Evolutionary conservation across 2,329 filamentous ascomycete species (phyloP), one percentile per base, ranked within the genome.

Genomic region (Calycina marina): DNA sequence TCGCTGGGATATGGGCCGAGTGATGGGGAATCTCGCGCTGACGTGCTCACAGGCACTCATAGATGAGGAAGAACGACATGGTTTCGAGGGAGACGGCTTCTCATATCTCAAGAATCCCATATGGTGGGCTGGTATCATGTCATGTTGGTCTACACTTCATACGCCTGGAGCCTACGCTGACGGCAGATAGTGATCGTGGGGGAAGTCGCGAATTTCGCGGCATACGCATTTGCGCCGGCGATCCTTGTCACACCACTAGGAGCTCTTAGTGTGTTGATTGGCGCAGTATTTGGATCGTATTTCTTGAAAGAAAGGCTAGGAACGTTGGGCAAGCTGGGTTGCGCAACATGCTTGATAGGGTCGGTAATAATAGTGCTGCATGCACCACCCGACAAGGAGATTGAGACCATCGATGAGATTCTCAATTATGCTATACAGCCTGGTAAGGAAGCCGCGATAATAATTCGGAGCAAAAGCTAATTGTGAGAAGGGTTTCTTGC

Each of bases 301-400:
- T 93, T 96, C 54, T 63, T 98, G 40, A 70, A 84, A 34, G 90
- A 98, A 57, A 74, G 83, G 55, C 62, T 98, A 36, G 90, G 90
- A n/a, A 77, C 75, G 14, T 58, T 98, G 45, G 90, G 90, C 24
- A 92, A 92, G 57, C 71, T 98, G 42, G 90, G 90, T 22, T 96
- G 90, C 58, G 92, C 90, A 38, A 90, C 90, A 54, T 96, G 90
- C 57, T 67, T 98, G 40, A 84, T 98, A 43, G 90, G 90, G 22
- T 92, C 88, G 30, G 83, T 96, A 45, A 88, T 98, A 39, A 98
- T 98, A 52, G 88, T 98, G 22, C 72, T 98, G 15, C 92, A 98
- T 62, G 90, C 90, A 32, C 92, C 90, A 32, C 81, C 90, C 27
- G 90, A 98, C 55, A 75, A 88, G 58, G 80, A 90, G 35, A 86